Evolutionary conservation across 2,329 filamentous ascomycete genomes (phyloP), one percentile per base, ranked within the genome.

Genomic region (Neoscytalidium dimidiatum): DNA sequence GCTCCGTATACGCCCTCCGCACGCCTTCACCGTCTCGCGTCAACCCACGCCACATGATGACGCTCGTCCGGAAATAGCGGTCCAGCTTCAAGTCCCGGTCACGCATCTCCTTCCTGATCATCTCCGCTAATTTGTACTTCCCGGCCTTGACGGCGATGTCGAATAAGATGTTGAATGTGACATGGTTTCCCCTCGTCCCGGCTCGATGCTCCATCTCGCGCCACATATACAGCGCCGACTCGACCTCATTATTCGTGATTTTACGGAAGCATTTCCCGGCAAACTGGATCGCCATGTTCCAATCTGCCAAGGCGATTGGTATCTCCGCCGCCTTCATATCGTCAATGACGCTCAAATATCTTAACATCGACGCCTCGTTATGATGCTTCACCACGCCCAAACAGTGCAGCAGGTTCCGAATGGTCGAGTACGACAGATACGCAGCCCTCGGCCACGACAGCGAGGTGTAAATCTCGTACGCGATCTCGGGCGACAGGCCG

Each of bases 111-210:
- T 87, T 83, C 70, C 94, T 88, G 11, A 98, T 86, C 80, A 92
- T 91, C 71, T 97, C 91, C 3, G 93, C 94, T 23, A 98, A 85
- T 0, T 83, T 82, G 69, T 91, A 96, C 72, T 96, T 95, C 43
- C 91, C 91, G 0, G 92, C 88, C 76, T 95, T 96, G 69, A 92
- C 87, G 1, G 95, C 92, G 11, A 92, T 86, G 73, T 97, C 91
- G 71, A 97, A 97, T 13, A 99, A 84, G 52, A 97, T 90, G 73
- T 95, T 97, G 78, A 99, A 96, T 0, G 94, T 96, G n/a, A 93
- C 89, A 56, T 87, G 84, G 70, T 90, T 91, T 38, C 86, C 89
- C 69, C 80, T 79, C 14, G 92, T 76, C 1, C 86, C 84, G 1
- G 88, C 88, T 4, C 87, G 80, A 52, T 86, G 83, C 77, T 99